Conservation (phyloP, 495 filamentous ascomycete species). For the Thermothielavioides terrestris region DNA sequence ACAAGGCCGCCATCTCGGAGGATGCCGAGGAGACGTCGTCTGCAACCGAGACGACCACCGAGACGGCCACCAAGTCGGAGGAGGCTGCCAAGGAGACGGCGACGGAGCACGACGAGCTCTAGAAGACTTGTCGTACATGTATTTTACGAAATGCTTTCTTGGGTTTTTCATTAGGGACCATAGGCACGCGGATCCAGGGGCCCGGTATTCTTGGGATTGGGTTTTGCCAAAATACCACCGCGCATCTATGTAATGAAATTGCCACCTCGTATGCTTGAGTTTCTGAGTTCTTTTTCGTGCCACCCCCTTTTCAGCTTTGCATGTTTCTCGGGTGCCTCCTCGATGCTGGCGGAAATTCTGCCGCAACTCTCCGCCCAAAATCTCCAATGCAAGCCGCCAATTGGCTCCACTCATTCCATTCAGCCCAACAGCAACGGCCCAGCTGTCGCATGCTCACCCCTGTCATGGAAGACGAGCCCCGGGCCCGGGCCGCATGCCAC, state of each 20-base stretch:
- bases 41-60: constrained; percentile 31
- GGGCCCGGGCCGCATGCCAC: background rate
- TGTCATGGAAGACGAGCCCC: background rate
- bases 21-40: constrained; percentile 44
- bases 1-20: constrained; percentile 56
- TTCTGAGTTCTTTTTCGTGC: background rate
- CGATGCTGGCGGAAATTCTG: constrained; percentile 10
- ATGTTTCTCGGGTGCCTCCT: background rate
- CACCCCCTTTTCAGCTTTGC: background rate
- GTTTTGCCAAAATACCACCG: constrained; percentile 25
- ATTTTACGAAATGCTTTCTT: constrained; percentile 20
- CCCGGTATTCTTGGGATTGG: constrained; percentile 16
- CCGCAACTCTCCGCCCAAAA: constrained; percentile 15
- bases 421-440: background rate
- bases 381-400: constrained; percentile 2
- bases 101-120: constrained; percentile 58
- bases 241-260: constrained; percentile 19
- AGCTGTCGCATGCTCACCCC: constrained; percentile 5
- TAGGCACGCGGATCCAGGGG: constrained; percentile 9
- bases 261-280: background rate
- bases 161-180: constrained; percentile 19
- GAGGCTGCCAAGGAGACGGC: constrained; percentile 35
- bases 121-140: constrained; percentile 27
- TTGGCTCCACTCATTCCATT: constrained; percentile 15
- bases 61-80: constrained; percentile 34